Percentiles rank a stretch among this genome's conserved stretches.
These are phyloP conservation scores for Flaveria ramosissima DNA, from an alignment of 129 eudicot genomes.

Conservation along the genomic window DNA sequence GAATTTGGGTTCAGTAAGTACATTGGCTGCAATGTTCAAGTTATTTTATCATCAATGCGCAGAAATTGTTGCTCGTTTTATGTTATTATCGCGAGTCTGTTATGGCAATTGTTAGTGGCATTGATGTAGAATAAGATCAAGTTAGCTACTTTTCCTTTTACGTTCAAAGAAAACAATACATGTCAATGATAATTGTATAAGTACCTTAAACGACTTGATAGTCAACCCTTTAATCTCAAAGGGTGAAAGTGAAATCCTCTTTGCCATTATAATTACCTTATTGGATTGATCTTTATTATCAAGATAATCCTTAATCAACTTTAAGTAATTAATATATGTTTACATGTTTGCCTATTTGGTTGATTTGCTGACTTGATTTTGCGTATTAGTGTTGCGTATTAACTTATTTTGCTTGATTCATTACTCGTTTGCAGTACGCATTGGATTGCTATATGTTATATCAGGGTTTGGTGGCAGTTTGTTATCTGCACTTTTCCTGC, in stretches of 20 bases:
- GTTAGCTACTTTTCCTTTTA: not conserved
- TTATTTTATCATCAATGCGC: not conserved
- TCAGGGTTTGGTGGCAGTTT: constrained; percentile 93
- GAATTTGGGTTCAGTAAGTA: constrained; percentile 91
- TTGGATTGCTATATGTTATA: constrained; percentile 75
- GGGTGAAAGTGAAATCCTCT: not conserved
- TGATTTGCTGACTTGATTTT: constrained; percentile 2
- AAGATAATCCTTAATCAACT: not conserved
- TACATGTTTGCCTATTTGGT: not conserved
- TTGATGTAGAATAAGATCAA: not conserved
- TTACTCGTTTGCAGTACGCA: constrained; percentile 54
- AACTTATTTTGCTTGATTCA: not conserved
- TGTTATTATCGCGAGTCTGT: not conserved
- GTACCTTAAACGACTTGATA: not conserved
- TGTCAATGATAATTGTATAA: not conserved
- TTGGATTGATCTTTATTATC: not conserved
- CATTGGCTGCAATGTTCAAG: not conserved
- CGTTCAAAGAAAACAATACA: not conserved
- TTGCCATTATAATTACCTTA: constrained; percentile 1
- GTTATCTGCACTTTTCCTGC: constrained; percentile 77
- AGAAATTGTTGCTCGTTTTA: not conserved
- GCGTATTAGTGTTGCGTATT: not conserved
- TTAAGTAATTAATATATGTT: not conserved
- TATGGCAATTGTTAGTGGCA: not conserved
- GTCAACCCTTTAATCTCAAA: not conserved